Base-by-base conservation (phyloP, 768 basidiomycete genomes). In the Tubosaeta sp. region DNA sequence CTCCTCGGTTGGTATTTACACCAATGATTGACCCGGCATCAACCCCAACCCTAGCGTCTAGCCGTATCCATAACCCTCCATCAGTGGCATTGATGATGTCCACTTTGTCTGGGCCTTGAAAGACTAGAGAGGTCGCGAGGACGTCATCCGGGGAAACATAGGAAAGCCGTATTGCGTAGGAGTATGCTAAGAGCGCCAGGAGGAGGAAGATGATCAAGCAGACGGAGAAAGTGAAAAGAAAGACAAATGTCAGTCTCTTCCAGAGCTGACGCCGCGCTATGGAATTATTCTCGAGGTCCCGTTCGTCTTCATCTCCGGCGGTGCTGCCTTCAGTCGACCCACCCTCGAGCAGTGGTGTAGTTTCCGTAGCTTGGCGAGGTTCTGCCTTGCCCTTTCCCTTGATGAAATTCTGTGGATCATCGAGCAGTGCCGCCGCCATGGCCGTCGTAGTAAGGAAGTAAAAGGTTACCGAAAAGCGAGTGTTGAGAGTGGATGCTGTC, bases 1-100 rank as follows among this genome's bases (percentile, higher is more conserved):
- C 34, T 27, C 71, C 71, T 49, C 87, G 72, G 8, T 71, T 68
- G 11, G 69, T 68, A 48, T 79, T 79, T 12, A 86, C 76, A 1
- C 79, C 84, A 13, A 86, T 69, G 18, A 81, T 69, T 9, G 73
- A 63, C 2, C 84, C 86, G 7, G 83, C 86, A 61, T 90, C 81
- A n/a, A 90, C 53, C 0, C 88, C 88, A 14, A 86, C 61, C 43
- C 75, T 71, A 4, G 76, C 83, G 16, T 77, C 69, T 6, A 89
- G 70, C 35, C 70, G 71, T 30, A 90, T 52, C 81, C 82, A 83
- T 25, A 89, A 60, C 3, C 73, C 81, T 9, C 79, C 83, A 6
- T 77, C 73, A 14, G 86, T 84, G 49, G 81, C 71, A 53, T 83
- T 84, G 46, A 86, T 67, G 2, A 90, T 75, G 51, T 84, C 73